Base-by-base conservation (phyloP, 768 basidiomycete genomes). In the Ramaria rubella region DNA sequence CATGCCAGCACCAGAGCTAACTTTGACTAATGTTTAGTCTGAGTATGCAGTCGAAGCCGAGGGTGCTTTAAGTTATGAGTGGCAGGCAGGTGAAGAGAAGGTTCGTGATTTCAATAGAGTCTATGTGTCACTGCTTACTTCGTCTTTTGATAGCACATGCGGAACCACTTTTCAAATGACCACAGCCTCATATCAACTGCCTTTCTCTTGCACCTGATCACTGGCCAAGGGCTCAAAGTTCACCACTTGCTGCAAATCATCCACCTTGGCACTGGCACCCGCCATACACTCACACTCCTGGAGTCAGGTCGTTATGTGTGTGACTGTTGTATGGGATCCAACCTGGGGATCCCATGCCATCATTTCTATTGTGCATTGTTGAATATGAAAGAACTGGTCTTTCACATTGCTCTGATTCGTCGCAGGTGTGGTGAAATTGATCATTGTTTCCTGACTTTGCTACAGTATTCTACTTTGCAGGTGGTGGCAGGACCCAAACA, bases 271-370 rank as follows among this genome's bases (percentile, higher is more conserved):
- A 63, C 63, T 8, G 40, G 49, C 0, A 59, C 67, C 1, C 43
- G 58, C 3, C 72, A 74, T 53, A 59, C 61, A 33, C 26, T 73
- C 2, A 65, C 62, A 3, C 31, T 72, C 27, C 57, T 73, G 1
- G 31, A 62, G 7, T 58, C 67, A 43, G 58, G 61, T 14, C 49
- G 59, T 19, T 68, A 68, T 52, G 45, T 71, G 0, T 73, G 72
- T 60, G 70, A 73, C 46, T 73, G 70, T 42, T 66, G 65, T 34
- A 72, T 71, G 68, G 65, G 67, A 1, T 52, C 64, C 17, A 72
- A 67, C 58, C 58, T 70, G 3, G 69, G 69, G 3, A 40, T 73
- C 7, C 68, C 68, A 4, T 74, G 71, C 49, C 64, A 64, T 3
- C 71, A 72, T 52, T 71, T 65, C 55, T 71, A 69, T 55, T 59